Base-by-base conservation (phyloP, 495 filamentous ascomycete genomes). In the Annulohypoxylon stygium region DNA sequence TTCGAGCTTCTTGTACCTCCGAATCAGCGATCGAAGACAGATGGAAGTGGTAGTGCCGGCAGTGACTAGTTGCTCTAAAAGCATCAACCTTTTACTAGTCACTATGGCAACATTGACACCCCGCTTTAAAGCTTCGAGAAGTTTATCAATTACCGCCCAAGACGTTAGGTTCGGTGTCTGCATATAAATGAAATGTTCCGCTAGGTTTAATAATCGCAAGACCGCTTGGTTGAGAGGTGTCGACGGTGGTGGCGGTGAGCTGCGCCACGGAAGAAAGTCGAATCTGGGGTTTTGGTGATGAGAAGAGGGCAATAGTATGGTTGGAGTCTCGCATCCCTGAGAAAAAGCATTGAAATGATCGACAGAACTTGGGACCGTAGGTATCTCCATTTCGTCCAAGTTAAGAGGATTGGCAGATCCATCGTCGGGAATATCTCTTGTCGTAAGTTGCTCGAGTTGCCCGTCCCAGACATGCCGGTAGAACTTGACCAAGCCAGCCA, bases 151-250 rank as follows among this genome's bases (percentile, higher is more conserved):
- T 14, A 91, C 85, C 0, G 89, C 84, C 25, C 79, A 71, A 10
- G 85, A 88, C 3, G 91, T 94, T 3, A 93, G 71, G 63, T 94
- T 94, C 0, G 92, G 92, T 1, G 91, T 92, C 71, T 93, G 90
- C 14, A 93, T 80, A 69, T 87, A 89, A 58, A 94, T 88, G 4
- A 76, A 81, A 36, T 65, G 76, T 41, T 79, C 77, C 2, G 92
- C 88, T 23, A 78, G 82, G 14, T 79, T 75, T 39, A 93, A 72
- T 4, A 90, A 80, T 1, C 82, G 79, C 0, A 92, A 78, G 20
- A 93, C 69, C 57, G 90, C 89, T 18, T 78, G 77, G 67, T 93
- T 94, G 53, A 93, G 86, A 1, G 92, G 91, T 10, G 92, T 93
- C 25, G 78, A 70, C 1, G 90, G 91, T 5, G 86, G 81, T 0